These are phyloP conservation scores for Adansonia digitata DNA, from an alignment of 345 rosid genomes.

Conservation along the genomic window DNA sequence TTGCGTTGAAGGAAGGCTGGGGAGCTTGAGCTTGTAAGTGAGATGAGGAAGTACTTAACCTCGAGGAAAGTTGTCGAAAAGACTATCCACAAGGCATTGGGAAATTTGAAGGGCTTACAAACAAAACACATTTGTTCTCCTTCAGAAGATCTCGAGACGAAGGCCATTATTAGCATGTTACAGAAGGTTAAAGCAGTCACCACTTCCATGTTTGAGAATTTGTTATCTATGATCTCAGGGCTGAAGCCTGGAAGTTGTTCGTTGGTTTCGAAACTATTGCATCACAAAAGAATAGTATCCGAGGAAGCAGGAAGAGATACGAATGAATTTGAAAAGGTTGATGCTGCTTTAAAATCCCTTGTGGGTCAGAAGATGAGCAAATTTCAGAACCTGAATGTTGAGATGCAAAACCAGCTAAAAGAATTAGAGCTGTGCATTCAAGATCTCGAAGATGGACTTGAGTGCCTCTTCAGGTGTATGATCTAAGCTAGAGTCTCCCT, in stretches of 20 bases:
- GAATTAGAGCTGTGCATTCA: conserved; percentile 25
- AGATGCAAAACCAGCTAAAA: conserved; percentile 14
- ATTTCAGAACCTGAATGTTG: not conserved
- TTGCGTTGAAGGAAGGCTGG: conserved; percentile 23
- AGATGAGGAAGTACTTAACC: conserved; percentile 31
- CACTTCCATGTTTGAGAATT: too few species aligned
- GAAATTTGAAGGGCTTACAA: conserved; percentile 24
- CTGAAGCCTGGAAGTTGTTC: conserved; percentile 15
- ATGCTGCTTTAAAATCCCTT: conserved; percentile 11
- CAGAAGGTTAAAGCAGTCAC: too few species aligned
- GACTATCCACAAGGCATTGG: conserved; percentile 31
- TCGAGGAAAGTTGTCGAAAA: conserved; percentile 39
- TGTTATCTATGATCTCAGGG: conserved; percentile 16
- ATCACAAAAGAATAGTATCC: not conserved
- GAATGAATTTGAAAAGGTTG: not conserved
- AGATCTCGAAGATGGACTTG: conserved; percentile 31
- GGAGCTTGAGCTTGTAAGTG: too few species aligned
- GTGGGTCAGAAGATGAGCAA: not conserved
- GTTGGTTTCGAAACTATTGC: conserved; percentile 23
- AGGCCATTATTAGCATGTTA: too few species aligned
- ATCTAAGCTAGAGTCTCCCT: conserved; percentile 30
- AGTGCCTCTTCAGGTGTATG: conserved; percentile 24
- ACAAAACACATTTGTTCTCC: too few species aligned
- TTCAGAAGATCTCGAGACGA: too few species aligned
- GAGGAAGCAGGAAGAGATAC: too few species aligned